Conservation (phyloP, 306 rosid species). For the Begonia loranthoides region DNA sequence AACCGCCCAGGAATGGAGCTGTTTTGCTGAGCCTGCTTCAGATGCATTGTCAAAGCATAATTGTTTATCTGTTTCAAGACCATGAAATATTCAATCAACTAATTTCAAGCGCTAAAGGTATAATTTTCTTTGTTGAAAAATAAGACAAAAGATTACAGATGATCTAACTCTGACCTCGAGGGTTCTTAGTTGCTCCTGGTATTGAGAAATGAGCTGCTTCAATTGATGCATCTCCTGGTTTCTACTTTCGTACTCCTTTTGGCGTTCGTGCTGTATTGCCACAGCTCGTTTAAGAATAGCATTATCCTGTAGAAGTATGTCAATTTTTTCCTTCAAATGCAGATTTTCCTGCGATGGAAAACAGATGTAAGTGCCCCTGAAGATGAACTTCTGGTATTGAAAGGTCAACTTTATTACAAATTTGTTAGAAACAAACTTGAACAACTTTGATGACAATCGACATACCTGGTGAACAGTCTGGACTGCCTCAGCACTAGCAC, state of each 20-base stretch:
- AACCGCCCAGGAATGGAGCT: conserved; percentile 60
- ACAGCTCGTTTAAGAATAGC: conserved; percentile 73
- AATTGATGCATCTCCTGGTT: conserved; percentile 59
- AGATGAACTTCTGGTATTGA: too few relatives aligned
- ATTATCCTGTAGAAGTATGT: conserved; percentile 56
- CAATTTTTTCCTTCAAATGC: conserved; percentile 70
- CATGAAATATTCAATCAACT: not conserved
- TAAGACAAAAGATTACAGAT: not conserved
- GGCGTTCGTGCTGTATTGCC: conserved; percentile 72
- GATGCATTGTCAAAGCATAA: conserved; percentile 80
- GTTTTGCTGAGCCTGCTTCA: conserved; percentile 85
- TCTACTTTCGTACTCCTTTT: conserved; percentile 45
- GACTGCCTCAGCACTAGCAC: conserved; percentile 52
- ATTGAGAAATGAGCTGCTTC: conserved; percentile 68
- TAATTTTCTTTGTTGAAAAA: not conserved
- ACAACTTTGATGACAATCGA: not conserved
- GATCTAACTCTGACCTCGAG: conserved; percentile 51
- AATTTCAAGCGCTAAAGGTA: not conserved
- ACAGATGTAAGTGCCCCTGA: too few relatives aligned
- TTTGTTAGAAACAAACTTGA: too few relatives aligned
- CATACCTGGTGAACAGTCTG: conserved; percentile 53
- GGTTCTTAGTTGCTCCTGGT: conserved; percentile 73
- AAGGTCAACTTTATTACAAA: too few relatives aligned
- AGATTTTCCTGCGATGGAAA: conserved; percentile 50
- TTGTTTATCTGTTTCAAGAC: conserved; percentile 54